A percentile compares a stretch with the other conserved stretches of the same genome.
These are phyloP conservation scores for Avena eriantha DNA, from an alignment of 176 grass and related monocot species.

Conservation along the genomic window DNA sequence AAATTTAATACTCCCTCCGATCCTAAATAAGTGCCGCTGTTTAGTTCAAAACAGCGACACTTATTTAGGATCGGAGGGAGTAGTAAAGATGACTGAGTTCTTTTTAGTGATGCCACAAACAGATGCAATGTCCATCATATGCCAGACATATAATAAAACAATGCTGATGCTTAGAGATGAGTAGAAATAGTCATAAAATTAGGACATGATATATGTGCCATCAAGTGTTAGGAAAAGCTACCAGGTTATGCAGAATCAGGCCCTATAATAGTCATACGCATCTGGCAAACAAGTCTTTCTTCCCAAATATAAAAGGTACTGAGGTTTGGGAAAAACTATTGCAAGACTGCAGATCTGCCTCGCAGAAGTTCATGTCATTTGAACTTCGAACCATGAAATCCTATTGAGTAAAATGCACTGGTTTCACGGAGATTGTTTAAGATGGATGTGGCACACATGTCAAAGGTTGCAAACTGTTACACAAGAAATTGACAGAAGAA, in stretches of 20 bases:
- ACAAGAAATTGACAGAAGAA: not conserved
- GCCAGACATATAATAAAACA: not conserved
- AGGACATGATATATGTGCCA: not conserved
- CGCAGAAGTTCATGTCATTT: not conserved
- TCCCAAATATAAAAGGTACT: not conserved
- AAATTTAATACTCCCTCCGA: too few species aligned
- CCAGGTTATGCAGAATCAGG: not conserved
- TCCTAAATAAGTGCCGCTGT: too few species aligned
- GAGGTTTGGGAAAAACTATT: not conserved
- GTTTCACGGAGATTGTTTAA: not conserved
- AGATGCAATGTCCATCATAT: not conserved
- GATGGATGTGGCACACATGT: not conserved
- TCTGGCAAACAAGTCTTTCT: conserved; percentile 17
- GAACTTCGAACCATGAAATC: conserved; percentile 4
- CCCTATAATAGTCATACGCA: not conserved
- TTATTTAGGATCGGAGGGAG: too few species aligned
- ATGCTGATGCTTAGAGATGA: not conserved
- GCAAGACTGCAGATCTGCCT: not conserved
- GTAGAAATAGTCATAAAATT: not conserved
- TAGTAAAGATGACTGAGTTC: not conserved
- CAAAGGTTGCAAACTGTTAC: not conserved
- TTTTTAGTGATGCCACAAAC: not conserved
- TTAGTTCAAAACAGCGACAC: too few species aligned
- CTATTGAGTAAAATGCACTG: conserved; percentile 10
- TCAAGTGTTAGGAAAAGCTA: not conserved